Evolutionary conservation across 441 rosid genomes (phyloP).

Genomic region (Eruca vesicaria): DNA sequence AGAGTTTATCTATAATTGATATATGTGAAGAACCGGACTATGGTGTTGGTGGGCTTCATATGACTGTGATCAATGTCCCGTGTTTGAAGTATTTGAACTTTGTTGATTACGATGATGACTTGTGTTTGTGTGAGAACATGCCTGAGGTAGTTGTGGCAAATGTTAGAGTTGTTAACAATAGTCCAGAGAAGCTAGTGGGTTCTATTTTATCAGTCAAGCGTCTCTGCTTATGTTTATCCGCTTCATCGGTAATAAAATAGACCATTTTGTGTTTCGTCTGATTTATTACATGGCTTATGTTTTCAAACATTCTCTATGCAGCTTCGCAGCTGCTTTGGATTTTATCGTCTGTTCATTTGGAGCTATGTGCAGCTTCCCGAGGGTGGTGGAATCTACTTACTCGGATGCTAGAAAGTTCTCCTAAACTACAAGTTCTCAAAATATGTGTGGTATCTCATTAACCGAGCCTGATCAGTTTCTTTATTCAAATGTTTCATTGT

Average conservation of each 20-base stretch:
- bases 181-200: neutral
- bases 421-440: constrained; percentile 7
- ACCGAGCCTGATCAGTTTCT: neutral
- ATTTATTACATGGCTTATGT: neutral
- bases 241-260: neutral
- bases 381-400: constrained; percentile 8
- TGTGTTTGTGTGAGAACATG: constrained; percentile 1
- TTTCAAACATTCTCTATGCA: neutral
- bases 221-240: neutral
- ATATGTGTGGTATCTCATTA: neutral
- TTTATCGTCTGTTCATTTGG: constrained; percentile 1
- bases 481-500: neutral
- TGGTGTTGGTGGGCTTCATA: neutral
- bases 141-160: constrained; percentile 7
- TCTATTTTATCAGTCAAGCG: constrained; percentile 14
- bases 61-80: neutral
- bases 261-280: neutral
- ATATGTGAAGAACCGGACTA: neutral
- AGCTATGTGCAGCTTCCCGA: neutral
- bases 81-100: neutral
- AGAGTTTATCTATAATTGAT: constrained; percentile 7
- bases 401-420: constrained; percentile 9
- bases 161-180: neutral
- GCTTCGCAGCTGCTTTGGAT: neutral
- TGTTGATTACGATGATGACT: neutral